Evolutionary conservation across 1,284 basidiomycete genomes (phyloP).

Genomic region (Rhodotorula sp.): DNA sequence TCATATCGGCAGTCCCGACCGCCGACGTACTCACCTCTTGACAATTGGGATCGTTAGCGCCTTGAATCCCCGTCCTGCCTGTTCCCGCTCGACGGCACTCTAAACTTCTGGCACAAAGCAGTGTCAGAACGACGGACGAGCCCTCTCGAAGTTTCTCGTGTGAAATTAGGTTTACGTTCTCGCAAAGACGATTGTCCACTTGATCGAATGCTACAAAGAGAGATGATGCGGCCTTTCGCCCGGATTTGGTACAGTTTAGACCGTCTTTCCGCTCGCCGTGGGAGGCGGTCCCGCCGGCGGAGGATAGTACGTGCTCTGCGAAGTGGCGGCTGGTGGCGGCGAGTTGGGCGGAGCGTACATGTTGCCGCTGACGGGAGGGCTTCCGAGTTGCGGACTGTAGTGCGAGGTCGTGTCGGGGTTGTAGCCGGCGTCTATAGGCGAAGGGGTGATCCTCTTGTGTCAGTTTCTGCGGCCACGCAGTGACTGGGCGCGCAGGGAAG

Average conservation of each 20-base stretch:
- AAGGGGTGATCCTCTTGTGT: neutral
- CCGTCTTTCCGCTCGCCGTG: neutral
- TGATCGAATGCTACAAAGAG: neutral
- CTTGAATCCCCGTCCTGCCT: too few species aligned
- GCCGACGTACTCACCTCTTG: too few species aligned
- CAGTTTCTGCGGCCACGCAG: neutral
- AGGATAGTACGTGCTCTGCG: constrained; percentile 16
- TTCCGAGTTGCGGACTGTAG: constrained; percentile 14
- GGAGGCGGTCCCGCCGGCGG: constrained; percentile 27
- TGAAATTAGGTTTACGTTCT: too few species aligned
- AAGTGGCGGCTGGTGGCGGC: constrained; percentile 24
- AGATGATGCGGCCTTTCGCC: too few species aligned
- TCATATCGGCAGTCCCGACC: too few species aligned
- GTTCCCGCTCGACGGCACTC: too few species aligned
- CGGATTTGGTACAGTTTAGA: neutral
- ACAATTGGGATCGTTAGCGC: too few species aligned
- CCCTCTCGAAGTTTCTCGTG: too few species aligned
- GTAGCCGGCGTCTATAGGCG: constrained; percentile 21
- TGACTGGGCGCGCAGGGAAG: too few species aligned
- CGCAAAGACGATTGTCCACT: too few species aligned
- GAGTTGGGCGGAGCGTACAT: constrained; percentile 23
- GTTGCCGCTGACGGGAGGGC: neutral
- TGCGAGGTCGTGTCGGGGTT: constrained; percentile 14
- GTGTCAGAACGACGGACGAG: too few species aligned
- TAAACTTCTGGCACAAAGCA: too few species aligned